These are phyloP conservation scores for Madurella fahalii DNA, from an alignment of 2,329 filamentous ascomycete species.

Conservation along the genomic window DNA sequence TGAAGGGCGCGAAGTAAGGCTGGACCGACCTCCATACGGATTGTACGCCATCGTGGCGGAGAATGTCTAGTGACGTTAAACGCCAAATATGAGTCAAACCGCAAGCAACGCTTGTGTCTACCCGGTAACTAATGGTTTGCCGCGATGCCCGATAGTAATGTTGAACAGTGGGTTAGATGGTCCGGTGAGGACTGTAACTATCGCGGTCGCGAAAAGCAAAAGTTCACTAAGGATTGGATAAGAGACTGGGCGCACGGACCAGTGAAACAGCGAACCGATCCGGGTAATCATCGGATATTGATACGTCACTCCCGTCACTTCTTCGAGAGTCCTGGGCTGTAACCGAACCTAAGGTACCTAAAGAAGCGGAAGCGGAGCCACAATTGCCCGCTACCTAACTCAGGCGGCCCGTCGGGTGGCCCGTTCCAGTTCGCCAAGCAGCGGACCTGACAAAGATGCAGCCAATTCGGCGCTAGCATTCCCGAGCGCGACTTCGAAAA, in stretches of 20 bases:
- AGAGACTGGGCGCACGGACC: conserved; percentile 2
- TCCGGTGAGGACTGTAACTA: not conserved
- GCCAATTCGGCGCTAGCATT: not conserved
- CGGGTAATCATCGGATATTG: not conserved
- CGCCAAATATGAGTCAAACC: not conserved
- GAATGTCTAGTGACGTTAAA: not conserved
- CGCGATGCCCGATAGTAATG: not conserved
- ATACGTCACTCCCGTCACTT: not conserved
- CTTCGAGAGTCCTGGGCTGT: not conserved
- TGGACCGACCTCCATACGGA: conserved; percentile 51
- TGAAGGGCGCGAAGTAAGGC: conserved; percentile 3
- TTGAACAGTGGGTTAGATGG: not conserved
- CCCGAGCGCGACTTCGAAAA: conserved; percentile 16
- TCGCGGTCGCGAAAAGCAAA: conserved; percentile 16
- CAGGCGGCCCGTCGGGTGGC: too few species aligned
- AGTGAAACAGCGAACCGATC: not conserved
- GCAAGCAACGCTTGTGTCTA: not conserved
- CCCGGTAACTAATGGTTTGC: not conserved
- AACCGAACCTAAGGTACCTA: not conserved
- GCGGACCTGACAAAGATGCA: not conserved
- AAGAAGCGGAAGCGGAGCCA: conserved; percentile 9
- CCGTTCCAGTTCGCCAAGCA: too few species aligned
- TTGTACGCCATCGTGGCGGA: conserved; percentile 51
- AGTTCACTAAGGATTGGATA: conserved; percentile 13
- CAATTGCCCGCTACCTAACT: conserved; percentile 7